These are phyloP conservation scores for Teratosphaeria nubilosa DNA, from an alignment of 2,329 filamentous ascomycete species.

Conservation along the genomic window DNA sequence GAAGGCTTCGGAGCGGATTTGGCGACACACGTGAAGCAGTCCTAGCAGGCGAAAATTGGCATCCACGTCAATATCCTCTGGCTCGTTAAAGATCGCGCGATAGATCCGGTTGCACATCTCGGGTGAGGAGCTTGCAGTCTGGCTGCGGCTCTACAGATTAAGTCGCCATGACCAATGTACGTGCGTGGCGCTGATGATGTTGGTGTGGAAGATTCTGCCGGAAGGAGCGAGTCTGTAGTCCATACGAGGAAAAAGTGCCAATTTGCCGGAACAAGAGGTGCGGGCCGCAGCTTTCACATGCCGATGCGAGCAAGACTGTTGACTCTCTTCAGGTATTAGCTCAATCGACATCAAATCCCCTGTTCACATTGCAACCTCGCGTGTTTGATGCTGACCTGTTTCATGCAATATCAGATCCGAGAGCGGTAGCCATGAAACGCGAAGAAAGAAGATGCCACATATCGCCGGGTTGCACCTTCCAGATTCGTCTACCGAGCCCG, in stretches of 20 bases:
- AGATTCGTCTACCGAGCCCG: too few species aligned
- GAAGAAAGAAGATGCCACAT: too few species aligned
- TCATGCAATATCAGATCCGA: too few species aligned
- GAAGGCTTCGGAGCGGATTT: background rate
- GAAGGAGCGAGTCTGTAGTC: too few species aligned
- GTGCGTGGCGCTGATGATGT: background rate
- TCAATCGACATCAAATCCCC: background rate
- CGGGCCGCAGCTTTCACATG: background rate
- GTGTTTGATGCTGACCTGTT: background rate
- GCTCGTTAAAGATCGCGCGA: background rate
- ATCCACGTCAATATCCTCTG: background rate
- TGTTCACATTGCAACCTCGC: background rate
- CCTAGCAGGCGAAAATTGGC: background rate
- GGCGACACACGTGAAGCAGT: background rate
- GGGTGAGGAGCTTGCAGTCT: background rate
- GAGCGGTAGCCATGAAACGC: too few species aligned
- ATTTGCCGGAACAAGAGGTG: background rate
- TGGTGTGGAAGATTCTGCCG: background rate
- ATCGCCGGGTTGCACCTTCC: too few species aligned
- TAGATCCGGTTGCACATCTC: background rate
- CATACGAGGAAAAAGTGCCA: background rate
- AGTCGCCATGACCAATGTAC: background rate
- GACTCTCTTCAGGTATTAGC: background rate
- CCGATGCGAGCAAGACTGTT: background rate
- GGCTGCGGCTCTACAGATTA: background rate